Base-by-base conservation (phyloP, 768 basidiomycete species). In the Terana coerulea region DNA sequence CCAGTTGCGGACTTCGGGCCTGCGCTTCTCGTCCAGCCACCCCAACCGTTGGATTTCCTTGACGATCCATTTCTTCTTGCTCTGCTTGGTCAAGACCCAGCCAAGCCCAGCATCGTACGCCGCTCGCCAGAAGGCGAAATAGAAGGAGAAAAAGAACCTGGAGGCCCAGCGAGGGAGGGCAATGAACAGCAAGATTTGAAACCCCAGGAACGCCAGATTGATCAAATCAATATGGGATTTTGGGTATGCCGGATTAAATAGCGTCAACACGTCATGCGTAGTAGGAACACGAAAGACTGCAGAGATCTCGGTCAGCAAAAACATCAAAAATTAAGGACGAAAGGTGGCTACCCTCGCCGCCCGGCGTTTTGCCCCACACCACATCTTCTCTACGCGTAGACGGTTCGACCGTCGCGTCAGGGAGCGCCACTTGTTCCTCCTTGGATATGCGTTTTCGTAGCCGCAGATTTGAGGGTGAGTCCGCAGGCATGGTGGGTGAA, bases 11-110 rank as follows among this genome's bases (percentile, higher is more conserved):
- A 89, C 72, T 6, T 59, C 67, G 0, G 92, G 89, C 22, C 74
- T 69, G 19, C 84, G 76, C 39, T 74, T 62, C 57, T 75, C 74
- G 65, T 98, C 93, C n/a, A 99, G 79, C 95, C 94, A 98, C 3
- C 91, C 95, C 21, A 83, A 70, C 3, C 77, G 72, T 51, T 88
- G 80, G 1, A 98, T 76, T 59, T 86, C 81, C 26, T 81, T 75
- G 39, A 97, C 93, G 59, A 99, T 91, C 89, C 92, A 98, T 61
- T 82, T 87, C 70, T 83, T 85, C 74, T 95, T 95, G 75, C 92
- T 95, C 70, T 99, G 97, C 66, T 90, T 88, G 9, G 91, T 91
- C 51, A 99, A 75, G 10, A 98, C 80, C 85, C 88, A 97, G 0
- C 94, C 97, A 40, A 99, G 79, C 0, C 95, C 95, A 28, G 80